phyloP scores from a whole-genome alignment of 306 rosid genomes.

The Potentilla sterilis region DNA sequence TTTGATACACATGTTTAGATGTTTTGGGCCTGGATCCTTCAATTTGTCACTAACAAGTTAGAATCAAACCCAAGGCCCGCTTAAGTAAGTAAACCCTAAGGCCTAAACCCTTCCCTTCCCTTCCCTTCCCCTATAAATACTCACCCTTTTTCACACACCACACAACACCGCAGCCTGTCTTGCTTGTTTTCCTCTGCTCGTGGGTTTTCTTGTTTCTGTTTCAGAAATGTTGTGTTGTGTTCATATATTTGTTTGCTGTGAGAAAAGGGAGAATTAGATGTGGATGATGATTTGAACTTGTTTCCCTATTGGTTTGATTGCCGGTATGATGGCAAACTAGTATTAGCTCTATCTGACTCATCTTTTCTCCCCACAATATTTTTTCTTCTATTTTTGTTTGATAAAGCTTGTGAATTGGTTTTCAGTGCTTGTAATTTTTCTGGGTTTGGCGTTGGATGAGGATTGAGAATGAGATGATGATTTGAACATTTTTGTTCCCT shows the following conservation, averaged over 20 bases:
- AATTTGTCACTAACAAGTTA: not conserved
- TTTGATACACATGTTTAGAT: too few relatives aligned
- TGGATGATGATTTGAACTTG: conserved; percentile 18
- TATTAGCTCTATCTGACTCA: conserved; percentile 52
- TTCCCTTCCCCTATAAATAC: not conserved
- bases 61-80: not conserved
- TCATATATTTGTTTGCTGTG: not conserved
- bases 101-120: not conserved
- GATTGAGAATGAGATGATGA: conserved; percentile 22
- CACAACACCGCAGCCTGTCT: too few relatives aligned
- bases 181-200: not conserved
- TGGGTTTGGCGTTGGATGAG: not conserved
- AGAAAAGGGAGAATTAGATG: conserved; percentile 39
- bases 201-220: not conserved
- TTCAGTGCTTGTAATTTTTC: not conserved
- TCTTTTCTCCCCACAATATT: conserved; percentile 23
- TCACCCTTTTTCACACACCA: too few relatives aligned
- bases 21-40: not conserved
- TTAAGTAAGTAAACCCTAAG: not conserved
- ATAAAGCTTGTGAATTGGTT: too few relatives aligned
- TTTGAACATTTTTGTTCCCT: conserved; percentile 22
- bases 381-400: not conserved
- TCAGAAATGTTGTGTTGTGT: not conserved
- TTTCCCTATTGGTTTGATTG: conserved; percentile 64
- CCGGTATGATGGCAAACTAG: conserved; percentile 41